Evolutionary conservation across 164 flowering plant genomes (phyloP).

Genomic region (Berberis vulgaris): DNA sequence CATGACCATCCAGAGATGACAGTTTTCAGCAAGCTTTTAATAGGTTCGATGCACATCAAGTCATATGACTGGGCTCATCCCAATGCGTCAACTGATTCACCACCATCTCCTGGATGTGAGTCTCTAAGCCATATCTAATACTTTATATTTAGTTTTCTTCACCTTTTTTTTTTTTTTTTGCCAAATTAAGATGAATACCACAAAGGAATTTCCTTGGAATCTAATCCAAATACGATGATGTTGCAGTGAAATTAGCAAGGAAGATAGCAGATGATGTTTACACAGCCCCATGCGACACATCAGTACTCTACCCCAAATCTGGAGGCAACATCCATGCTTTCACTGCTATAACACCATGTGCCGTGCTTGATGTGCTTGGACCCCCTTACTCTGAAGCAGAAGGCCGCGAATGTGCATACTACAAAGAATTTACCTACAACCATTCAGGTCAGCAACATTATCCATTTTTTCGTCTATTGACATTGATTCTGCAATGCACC

Average conservation of each 20-base stretch:
- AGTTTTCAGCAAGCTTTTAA: constrained; percentile 75
- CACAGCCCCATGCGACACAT: constrained; percentile 67
- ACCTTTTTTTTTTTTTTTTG: constrained; percentile 1
- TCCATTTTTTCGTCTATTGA: neutral
- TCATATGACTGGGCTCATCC: constrained; percentile 72
- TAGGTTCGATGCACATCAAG: constrained; percentile 79
- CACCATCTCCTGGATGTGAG: constrained; percentile 33
- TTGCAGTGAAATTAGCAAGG: constrained; percentile 62
- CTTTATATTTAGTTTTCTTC: neutral
- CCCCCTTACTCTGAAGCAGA: constrained; percentile 78
- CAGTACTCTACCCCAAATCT: constrained; percentile 69
- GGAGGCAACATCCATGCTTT: constrained; percentile 93
- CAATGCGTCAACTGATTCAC: constrained; percentile 5
- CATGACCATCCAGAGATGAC: constrained; percentile 97
- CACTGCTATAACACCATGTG: constrained; percentile 78
- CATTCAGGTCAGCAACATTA: constrained; percentile 31
- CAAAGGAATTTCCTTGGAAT: neutral
- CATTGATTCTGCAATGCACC: neutral
- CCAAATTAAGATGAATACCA: neutral
- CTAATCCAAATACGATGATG: constrained; percentile 1
- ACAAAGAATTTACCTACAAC: constrained; percentile 34
- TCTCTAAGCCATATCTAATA: neutral
- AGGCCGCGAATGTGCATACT: constrained; percentile 70
- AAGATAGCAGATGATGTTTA: constrained; percentile 40
- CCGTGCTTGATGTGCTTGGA: constrained; percentile 80